Evolutionary conservation across 257 asterid genomes (phyloP).

Genomic region (Galeopsis tetrahit): DNA sequence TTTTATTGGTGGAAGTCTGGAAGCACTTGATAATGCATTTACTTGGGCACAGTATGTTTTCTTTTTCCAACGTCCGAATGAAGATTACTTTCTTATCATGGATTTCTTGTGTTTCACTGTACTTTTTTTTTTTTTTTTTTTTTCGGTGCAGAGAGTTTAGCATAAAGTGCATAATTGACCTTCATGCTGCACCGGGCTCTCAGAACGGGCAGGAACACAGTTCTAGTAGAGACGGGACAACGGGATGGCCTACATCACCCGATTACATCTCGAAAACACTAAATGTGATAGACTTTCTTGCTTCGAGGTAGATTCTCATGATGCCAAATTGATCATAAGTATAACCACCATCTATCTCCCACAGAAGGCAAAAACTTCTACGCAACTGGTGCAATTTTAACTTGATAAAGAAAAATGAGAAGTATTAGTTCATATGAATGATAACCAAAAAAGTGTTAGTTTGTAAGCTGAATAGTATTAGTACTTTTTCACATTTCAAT

Average conservation of each 20-base stretch:
- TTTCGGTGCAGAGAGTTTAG: slow-evolving; percentile 53
- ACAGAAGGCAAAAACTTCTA: no score
- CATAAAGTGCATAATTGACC: slow-evolving; percentile 83
- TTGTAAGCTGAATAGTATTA: no score
- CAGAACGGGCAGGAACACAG: slow-evolving; percentile 93
- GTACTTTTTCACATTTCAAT: no score
- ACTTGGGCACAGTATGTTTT: slow-evolving; percentile 81
- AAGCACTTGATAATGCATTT: slow-evolving; percentile 87
- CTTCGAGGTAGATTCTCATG: slow-evolving; percentile 57
- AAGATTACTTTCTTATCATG: slow-evolving; percentile 7
- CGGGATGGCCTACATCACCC: slow-evolving; percentile 70
- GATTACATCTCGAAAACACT: slow-evolving; percentile 56
- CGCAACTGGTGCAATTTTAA: no score
- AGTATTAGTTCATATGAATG: no score
- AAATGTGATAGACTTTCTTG: slow-evolving; percentile 68
- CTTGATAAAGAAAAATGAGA: no score
- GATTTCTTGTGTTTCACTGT: slow-evolving; percentile 17
- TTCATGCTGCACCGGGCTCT: slow-evolving; percentile 91
- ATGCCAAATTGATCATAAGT: neutral
- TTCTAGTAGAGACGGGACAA: slow-evolving; percentile 79
- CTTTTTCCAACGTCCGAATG: neutral
- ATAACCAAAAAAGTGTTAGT: no score
- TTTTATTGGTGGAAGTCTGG: slow-evolving; percentile 65
- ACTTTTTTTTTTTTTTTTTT: neutral
- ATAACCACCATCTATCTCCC: neutral